These are phyloP conservation scores for Backusella liffmaniae DNA, from an alignment of 192 early-diverging fungal genomes.

Conservation along the genomic window DNA sequence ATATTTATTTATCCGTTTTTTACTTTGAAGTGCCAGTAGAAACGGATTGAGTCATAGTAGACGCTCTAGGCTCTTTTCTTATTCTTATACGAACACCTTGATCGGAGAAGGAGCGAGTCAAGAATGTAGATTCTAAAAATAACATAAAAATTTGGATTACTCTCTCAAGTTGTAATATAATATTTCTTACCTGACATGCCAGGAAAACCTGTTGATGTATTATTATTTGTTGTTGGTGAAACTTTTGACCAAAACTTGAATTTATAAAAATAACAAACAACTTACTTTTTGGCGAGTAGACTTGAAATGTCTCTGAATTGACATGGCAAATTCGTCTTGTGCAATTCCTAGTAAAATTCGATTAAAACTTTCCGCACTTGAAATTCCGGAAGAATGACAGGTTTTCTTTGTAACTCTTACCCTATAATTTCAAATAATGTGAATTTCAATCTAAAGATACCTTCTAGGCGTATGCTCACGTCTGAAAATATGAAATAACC, in stretches of 20 bases:
- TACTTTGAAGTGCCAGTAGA: background rate
- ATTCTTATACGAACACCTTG: constrained; percentile 92
- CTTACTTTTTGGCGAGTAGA: constrained; percentile 14
- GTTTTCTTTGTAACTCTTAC: constrained; percentile 29
- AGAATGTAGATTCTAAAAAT: constrained; percentile 71
- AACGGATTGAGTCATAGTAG: background rate
- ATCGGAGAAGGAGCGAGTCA: constrained; percentile 88
- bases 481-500: constrained; percentile 96
- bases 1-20: too few species aligned
- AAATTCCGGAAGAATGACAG: background rate
- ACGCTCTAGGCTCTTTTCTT: constrained; percentile 62
- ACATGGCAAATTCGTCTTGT: background rate
- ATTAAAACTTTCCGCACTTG: background rate
- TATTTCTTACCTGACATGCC: constrained; percentile 11
- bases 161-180: background rate
- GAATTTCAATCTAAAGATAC: constrained; percentile 77
- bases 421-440: constrained; percentile 87
- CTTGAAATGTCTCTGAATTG: constrained; percentile 9
- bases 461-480: constrained; percentile 90
- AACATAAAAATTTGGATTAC: too few species aligned
- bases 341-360: background rate
- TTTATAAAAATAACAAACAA: background rate
- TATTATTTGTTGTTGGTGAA: too few species aligned
- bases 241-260: too few species aligned
- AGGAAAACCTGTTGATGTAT: constrained; percentile 1